Evolutionary conservation across 78 protist genomes (phyloP), one percentile per base, ranked within the genome.

Genomic region (Diacronema lutheri): DNA sequence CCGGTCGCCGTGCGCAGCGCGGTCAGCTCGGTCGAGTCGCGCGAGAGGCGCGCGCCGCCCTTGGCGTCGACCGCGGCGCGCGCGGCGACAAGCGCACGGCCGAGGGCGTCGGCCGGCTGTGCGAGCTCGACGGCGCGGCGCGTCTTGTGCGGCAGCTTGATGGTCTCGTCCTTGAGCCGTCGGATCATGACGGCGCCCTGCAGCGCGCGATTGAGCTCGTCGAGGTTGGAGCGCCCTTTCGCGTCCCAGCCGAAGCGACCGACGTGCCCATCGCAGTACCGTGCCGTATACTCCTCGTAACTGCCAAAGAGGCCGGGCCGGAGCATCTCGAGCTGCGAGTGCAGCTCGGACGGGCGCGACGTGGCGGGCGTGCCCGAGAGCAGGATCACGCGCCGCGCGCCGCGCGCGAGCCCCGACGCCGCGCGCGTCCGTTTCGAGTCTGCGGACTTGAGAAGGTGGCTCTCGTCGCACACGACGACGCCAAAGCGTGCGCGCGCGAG

Each of bases 331-430:
- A 96, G 46, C 85, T 92, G 98, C 16, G 92, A n/a, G 88, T 31
- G 94, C 31, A 96, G 89, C 86, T 96, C 98, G 20, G 72, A 77
- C 0, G 98, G 98, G 20, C 96, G 62, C 19, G 93, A 81, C 31
- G 91, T 72, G 38, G 96, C 93, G 1, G 97, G 97, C 62, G 97
- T 96, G 26, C 98, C 98, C 12, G 96, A 90, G 40, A 96, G 90
- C 33, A 90, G 62, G 38, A 90, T 1, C n/a, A 23, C 9, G 4
- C 90, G 86, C 33, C n/a, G 35, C 29, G 81, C 81, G n/a, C 16
- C 44, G 0, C 25, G n/a, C 12, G 50, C 31, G n/a, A 74, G 9
- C 16, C 64, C 64, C 26, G 31, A n/a, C 21, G 31, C 21, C 20
- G 41, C 44, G 41, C 50, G 4, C 41, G 81, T 7, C 60, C 81